Evolutionary conservation across 2,329 filamentous ascomycete species (phyloP), one percentile per base, ranked within the genome.

Genomic region (Colletotrichum graminicola): DNA sequence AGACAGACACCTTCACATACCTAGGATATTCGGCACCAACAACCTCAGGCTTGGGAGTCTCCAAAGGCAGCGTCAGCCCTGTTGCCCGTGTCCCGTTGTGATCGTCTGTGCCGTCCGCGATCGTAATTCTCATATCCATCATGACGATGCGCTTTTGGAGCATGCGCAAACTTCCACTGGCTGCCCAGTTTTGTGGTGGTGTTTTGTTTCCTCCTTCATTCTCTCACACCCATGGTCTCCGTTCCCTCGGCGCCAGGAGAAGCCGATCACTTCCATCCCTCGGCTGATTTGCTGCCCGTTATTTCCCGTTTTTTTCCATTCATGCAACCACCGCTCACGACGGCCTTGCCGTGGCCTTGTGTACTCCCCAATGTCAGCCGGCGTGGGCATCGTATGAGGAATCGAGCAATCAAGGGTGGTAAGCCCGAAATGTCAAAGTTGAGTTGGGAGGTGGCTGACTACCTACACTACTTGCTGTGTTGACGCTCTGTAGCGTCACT

Each of bases 81-180:
- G 67, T 55, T 47, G 18, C 59, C n/a, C 26, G 23, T 68, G 45
- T 47, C 23, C 59, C 41, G 32, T 68, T 52, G 45, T 47, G 45
- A 71, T 71, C 65, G 59, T 60, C 51, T 63, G 26, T 67, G 56
- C 67, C 51, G 63, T 71, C 41, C 23, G 51, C 64, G 43, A 71
- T 71, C 43, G 49, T 29, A 41, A 26, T 52, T 34, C 2, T 56
- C 16, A 41, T 45, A 32, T n/a, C 57, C 41, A 7, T 34, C 29
- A 51, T 62, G 43, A 68, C 64, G 66, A 61, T 29, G 11, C 34
- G n/a, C 51, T 56, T 36, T 41, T 41, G 34, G 26, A 23, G 32
- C 41, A 56, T 23, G 52, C 43, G 29, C 52, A 68, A 69, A 34
- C 34, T 32, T 54, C 36, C 45, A 60, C 39, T 64, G 32, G 18